Evolutionary conservation across 2,329 filamentous ascomycete genomes (phyloP), one percentile per base, ranked within the genome.

Genomic region (Cladosporium sp.): DNA sequence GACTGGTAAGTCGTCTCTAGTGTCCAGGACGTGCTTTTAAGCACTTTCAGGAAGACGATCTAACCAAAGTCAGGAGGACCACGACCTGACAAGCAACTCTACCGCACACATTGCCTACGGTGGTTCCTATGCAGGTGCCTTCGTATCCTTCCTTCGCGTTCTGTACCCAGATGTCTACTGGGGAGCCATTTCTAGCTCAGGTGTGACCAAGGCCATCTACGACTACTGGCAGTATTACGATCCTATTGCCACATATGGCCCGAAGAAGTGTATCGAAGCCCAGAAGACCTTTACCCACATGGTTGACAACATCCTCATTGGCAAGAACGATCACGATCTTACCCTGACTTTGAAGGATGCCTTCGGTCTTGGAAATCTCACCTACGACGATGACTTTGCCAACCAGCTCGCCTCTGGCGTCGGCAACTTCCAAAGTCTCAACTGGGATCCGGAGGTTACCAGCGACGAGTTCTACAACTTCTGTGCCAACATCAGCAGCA

Each of bases 91-190:
- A 0, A 83, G 89, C 0, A 76, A 82, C 0, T 79, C 77, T 2
- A 85, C 84, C 0, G 84, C 90, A 0, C 94, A 87, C 75, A 87
- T 96, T 60, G 84, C 85, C 0, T 96, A 95, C 61, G 91, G 91
- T 1, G 90, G 90, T 1, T 92, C 88, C 0, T 96, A 96, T 68
- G 89, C 90, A 0, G 91, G 91, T 2, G 87, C 86, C 0, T 88
- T 92, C 64, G 88, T 86, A 9, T 89, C 91, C 0, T 88, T 96
- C 65, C 73, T 91, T 38, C 85, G 90, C 34, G 86, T 88, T 59
- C 70, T 87, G 15, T 95, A 96, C 70, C 90, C 91, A 0, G 85
- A 93, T 34, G 75, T 88, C 7, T 94, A 88, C 74, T 93, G 84
- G 81, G 91, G 84, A 55, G 84, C 87, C 4, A 93, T 96, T 51